Evolutionary conservation across 106 monocot species (phyloP).

Genomic region (Acorus gramineus): DNA sequence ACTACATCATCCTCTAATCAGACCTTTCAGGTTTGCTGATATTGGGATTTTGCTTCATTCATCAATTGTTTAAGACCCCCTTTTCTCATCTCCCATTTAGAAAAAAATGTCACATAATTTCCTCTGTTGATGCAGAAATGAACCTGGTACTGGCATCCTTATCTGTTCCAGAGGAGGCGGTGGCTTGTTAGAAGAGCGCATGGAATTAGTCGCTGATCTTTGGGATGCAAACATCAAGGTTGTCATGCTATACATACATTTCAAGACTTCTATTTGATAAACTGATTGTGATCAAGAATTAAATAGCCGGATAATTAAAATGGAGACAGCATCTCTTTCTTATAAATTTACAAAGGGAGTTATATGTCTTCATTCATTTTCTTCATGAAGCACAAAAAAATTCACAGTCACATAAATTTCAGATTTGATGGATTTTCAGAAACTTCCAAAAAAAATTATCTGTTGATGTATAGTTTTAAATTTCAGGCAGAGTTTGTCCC

Average conservation of each 20-base stretch:
- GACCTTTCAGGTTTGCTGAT: slow-evolving; percentile 38
- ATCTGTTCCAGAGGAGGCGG: slow-evolving; percentile 95
- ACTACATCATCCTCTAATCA: slow-evolving; percentile 47
- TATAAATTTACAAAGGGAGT: not conserved
- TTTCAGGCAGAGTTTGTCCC: slow-evolving; percentile 78
- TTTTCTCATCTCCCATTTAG: not conserved
- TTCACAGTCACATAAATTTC: too few relatives aligned
- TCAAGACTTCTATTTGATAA: not conserved
- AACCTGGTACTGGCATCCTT: slow-evolving; percentile 46
- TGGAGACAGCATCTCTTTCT: too few relatives aligned
- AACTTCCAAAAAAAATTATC: too few relatives aligned
- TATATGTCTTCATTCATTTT: not conserved
- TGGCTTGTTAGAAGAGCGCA: slow-evolving; percentile 75
- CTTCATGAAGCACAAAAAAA: too few relatives aligned
- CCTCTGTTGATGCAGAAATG: slow-evolving; percentile 33
- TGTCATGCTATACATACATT: not conserved
- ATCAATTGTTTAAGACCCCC: not conserved
- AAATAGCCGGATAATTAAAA: not conserved
- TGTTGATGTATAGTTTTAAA: too few relatives aligned
- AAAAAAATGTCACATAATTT: not conserved
- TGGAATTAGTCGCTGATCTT: slow-evolving; percentile 85
- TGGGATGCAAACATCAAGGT: slow-evolving; percentile 95
- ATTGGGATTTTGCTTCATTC: not conserved
- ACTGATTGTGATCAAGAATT: not conserved
- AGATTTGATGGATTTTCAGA: too few relatives aligned